Evolutionary conservation across 306 rosid species (phyloP).

Genomic region (Gastrolobium bilobum): DNA sequence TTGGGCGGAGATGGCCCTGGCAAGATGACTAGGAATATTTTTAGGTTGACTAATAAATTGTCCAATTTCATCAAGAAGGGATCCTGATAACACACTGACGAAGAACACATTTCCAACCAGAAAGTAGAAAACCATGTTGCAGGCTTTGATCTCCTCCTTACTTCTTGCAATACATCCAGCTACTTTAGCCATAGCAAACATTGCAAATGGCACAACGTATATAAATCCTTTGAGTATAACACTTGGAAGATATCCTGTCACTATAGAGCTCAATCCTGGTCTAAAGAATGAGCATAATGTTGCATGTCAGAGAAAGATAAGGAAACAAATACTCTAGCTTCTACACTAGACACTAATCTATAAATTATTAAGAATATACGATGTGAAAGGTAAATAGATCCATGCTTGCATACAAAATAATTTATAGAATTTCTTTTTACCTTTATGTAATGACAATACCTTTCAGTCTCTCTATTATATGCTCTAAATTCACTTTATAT

Average conservation of each 20-base stretch:
- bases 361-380: not conserved
- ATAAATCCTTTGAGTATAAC: constrained; percentile 81
- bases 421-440: not conserved
- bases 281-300: constrained; percentile 54
- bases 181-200: constrained; percentile 87
- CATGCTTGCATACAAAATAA: not conserved
- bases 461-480: not conserved
- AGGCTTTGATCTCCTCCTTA: constrained; percentile 91
- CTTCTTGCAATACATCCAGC: constrained; percentile 86
- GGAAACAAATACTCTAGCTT: constrained; percentile 29
- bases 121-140: constrained; percentile 96
- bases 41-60: constrained; percentile 73
- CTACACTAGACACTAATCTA: not conserved
- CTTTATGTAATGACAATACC: not conserved
- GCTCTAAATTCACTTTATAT: not conserved
- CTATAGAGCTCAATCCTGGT: constrained; percentile 90
- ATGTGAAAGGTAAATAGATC: not conserved
- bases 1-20: constrained; percentile 83
- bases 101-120: constrained; percentile 93
- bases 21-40: constrained; percentile 76
- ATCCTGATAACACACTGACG: constrained; percentile 86
- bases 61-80: constrained; percentile 85
- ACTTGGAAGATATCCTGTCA: constrained; percentile 94
- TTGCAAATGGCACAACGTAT: constrained; percentile 82
- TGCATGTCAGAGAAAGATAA: constrained; percentile 38